phyloP scores from a whole-genome alignment of 805 yeast genomes.

The Candida arabinofermentans region DNA sequence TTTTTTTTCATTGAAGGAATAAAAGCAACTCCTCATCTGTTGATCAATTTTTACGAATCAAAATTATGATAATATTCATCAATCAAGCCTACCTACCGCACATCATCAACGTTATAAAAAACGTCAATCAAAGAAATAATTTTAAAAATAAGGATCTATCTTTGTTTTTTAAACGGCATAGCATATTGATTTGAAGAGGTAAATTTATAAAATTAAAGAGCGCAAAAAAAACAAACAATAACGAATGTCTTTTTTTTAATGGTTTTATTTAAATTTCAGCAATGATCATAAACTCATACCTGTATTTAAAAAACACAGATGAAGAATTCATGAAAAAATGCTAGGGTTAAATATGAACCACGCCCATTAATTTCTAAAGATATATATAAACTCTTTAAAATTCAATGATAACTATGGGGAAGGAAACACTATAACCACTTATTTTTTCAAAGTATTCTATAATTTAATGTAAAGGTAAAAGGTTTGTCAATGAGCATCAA shows the following conservation, averaged over 20 bases:
- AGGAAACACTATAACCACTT: slow-evolving; percentile 30
- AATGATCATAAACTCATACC: background rate
- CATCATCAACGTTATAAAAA: background rate
- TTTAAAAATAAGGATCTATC: slow-evolving; percentile 8
- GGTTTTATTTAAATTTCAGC: slow-evolving; percentile 9
- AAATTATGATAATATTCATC: no score
- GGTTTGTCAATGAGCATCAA: background rate
- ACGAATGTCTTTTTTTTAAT: no score
- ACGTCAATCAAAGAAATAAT: slow-evolving; percentile 6
- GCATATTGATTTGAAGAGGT: slow-evolving; percentile 3
- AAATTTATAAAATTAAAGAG: background rate
- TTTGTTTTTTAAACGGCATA: slow-evolving; percentile 9
- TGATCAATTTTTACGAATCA: no score
- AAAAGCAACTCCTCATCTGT: background rate
- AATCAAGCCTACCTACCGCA: background rate
- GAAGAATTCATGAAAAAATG: slow-evolving; percentile 6
- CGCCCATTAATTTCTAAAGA: slow-evolving; percentile 8
- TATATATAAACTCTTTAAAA: background rate
- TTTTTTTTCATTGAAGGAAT: background rate
- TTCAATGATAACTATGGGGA: slow-evolving; percentile 10
- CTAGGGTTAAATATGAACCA: slow-evolving; percentile 21
- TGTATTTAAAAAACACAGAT: background rate
- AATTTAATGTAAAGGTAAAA: no score
- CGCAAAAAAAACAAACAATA: no score
- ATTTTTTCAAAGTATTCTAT: background rate